These are phyloP conservation scores for Picochlorum sp. DNA, from an alignment of 139 green algal genomes.

Conservation along the genomic window DNA sequence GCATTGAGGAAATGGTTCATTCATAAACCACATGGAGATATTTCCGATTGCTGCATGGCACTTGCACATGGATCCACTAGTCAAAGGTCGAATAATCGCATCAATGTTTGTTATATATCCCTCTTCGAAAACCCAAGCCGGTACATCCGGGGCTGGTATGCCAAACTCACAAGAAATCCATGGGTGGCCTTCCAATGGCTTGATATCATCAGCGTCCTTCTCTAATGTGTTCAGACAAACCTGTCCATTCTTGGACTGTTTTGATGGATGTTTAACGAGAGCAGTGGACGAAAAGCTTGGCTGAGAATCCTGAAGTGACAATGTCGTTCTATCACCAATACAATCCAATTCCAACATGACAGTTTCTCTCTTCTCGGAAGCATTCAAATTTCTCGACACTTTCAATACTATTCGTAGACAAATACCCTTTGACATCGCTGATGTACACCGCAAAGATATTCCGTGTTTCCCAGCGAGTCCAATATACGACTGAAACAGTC, in stretches of 20 bases:
- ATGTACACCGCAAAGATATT: not conserved
- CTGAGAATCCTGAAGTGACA: not conserved
- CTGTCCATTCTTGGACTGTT: not conserved
- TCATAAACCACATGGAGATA: not conserved
- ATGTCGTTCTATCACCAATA: not conserved
- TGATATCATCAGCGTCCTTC: not conserved
- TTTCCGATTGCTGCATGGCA: slow-evolving; percentile 2
- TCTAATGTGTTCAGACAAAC: too few species aligned
- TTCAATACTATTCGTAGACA: not conserved
- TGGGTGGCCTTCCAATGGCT: not conserved
- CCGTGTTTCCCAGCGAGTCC: not conserved
- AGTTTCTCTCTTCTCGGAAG: not conserved
- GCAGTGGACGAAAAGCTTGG: slow-evolving; percentile 2
- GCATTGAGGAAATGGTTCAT: not conserved
- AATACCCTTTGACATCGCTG: not conserved
- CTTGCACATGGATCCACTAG: not conserved
- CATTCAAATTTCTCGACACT: not conserved
- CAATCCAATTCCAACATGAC: not conserved
- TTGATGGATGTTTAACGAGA: not conserved
- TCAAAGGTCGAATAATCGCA: not conserved
- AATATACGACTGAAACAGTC: not conserved
- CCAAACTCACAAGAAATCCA: not conserved
- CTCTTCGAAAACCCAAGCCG: not conserved
- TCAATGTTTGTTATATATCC: slow-evolving; percentile 2
- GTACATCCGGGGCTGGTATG: not conserved